Base-by-base conservation (phyloP, 176 grass and related monocot genomes). In the Eleusine coracana region DNA sequence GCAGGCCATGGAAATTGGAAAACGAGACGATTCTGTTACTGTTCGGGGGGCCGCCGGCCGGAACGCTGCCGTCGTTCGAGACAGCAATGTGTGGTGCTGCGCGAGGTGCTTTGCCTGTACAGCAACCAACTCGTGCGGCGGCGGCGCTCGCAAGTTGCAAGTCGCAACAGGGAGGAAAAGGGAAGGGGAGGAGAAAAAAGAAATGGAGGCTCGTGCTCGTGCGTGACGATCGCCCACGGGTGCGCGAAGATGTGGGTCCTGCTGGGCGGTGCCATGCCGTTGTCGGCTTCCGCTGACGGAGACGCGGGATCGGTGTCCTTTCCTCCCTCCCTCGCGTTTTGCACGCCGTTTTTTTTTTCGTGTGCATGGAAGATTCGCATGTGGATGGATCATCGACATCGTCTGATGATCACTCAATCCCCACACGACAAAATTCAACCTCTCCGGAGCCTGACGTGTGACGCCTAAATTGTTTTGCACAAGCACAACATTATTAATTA, bases 311-410 rank as follows among this genome's bases (percentile, higher is more conserved):
- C 16, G 51, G 42, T 10, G 9, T 12, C 9, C 9, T 3, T 3
- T 49, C 11, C 46, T 10, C 11, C 18, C 13, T 3, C 13, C 80
- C 85, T 70, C 85, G 79, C 65, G 72, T 77, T 82, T 68, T 29
- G 64, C 85, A 70, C 23, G 41, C 55, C 20, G 6, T 0, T 8
- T 52, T 59, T 23, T 7, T 21, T 23, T 9, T 55, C 80, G 27
- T 2, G 12, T 40, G 31, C 29, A 34, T 5, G 55, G 51, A 55
- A 55, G 51, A 55, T 55, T 55, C 49, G 51, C 51, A 55, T 51
- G 49, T 13, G 15, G 15, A 0, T 12, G 48, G 13, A 50, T 45
- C 28, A 5, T 79, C 71, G 29, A 3, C 72, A 3, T 38, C 71
- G 21, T 4, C 71, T 31, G 41, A 5, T 28, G 10, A 34, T 8